Evolutionary conservation across 2,329 filamentous ascomycete species (phyloP).

Genomic region (Colletotrichum musae): DNA sequence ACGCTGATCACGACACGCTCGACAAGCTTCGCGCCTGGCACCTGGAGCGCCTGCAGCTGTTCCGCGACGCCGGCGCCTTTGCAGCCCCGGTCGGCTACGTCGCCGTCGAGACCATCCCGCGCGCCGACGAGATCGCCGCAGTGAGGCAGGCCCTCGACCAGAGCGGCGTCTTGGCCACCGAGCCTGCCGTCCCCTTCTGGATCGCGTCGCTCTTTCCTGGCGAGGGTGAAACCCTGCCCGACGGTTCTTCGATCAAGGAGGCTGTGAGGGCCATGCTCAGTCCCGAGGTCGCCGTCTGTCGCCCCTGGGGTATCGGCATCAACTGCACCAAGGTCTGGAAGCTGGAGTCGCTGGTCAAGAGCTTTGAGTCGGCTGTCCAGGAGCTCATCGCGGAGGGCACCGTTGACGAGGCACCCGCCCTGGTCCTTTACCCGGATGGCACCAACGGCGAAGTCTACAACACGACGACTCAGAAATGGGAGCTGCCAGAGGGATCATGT

Average conservation of each 20-base stretch:
- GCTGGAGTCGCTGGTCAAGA: slow-evolving; percentile 67
- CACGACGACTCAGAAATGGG: slow-evolving; percentile 74
- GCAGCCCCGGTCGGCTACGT: slow-evolving; percentile 64
- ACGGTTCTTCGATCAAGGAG: slow-evolving; percentile 62
- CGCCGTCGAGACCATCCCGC: slow-evolving; percentile 77
- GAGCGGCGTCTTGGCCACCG: slow-evolving; percentile 47
- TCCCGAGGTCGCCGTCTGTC: slow-evolving; percentile 40
- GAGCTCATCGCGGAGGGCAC: slow-evolving; percentile 53
- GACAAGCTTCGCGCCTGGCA: slow-evolving; percentile 70
- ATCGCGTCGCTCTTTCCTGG: slow-evolving; percentile 74
- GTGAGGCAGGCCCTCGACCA: slow-evolving; percentile 62
- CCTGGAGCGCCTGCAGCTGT: slow-evolving; percentile 65
- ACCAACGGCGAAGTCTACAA: slow-evolving; percentile 79
- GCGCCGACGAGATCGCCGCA: slow-evolving; percentile 73
- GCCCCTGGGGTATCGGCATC: slow-evolving; percentile 75
- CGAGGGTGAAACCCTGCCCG: slow-evolving; percentile 67
- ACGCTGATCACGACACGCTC: slow-evolving; percentile 59
- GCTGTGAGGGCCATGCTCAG: slow-evolving; percentile 57
- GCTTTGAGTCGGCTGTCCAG: slow-evolving; percentile 66
- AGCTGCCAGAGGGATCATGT: slow-evolving; percentile 51
- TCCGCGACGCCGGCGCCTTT: slow-evolving; percentile 57
- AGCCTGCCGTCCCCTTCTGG: slow-evolving; percentile 65
- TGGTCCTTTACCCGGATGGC: slow-evolving; percentile 79
- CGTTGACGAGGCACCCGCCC: slow-evolving; percentile 60
- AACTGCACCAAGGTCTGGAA: slow-evolving; percentile 79